These are phyloP conservation scores for Fusarium mundagurra DNA, from an alignment of 2,329 filamentous ascomycete species.

Conservation along the genomic window DNA sequence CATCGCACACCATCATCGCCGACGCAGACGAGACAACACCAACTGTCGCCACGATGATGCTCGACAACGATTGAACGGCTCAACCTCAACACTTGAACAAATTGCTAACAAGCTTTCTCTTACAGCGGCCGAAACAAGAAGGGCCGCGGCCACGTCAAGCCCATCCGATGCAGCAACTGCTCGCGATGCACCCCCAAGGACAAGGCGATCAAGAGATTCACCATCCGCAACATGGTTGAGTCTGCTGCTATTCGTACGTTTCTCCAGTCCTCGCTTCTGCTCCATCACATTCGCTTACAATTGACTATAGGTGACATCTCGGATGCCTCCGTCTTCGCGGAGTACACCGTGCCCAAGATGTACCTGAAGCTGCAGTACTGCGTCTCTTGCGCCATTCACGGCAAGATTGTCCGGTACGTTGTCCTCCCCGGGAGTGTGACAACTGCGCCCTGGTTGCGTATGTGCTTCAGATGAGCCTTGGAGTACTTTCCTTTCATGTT, in stretches of 20 bases:
- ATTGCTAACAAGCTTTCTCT: conserved; percentile 29
- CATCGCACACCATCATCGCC: conserved; percentile 25
- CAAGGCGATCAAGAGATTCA: conserved; percentile 99
- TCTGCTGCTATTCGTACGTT: conserved; percentile 97
- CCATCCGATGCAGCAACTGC: conserved; percentile 83
- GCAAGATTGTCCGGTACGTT: conserved; percentile 99
- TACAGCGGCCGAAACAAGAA: conserved; percentile 98
- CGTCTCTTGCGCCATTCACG: conserved; percentile 99
- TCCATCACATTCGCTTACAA: conserved; percentile 20
- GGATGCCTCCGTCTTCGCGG: conserved; percentile 97
- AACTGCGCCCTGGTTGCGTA: conserved; percentile 61
- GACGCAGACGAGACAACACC: conserved; percentile 27
- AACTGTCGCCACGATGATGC: conserved; percentile 4
- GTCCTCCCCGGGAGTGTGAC: conserved; percentile 66
- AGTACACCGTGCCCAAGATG: conserved; percentile 99
- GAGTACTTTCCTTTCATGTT: conserved; percentile 52
- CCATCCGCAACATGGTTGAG: conserved; percentile 99
- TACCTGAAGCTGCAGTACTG: conserved; percentile 99
- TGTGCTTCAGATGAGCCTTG: conserved; percentile 70
- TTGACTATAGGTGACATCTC: conserved; percentile 91
- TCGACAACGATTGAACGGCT: conserved; percentile 20
- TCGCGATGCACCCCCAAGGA: conserved; percentile 95
- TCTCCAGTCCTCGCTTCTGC: no score
- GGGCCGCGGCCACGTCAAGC: conserved; percentile 99
- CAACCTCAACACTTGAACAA: not conserved